Evolutionary conservation across 2,329 filamentous ascomycete genomes (phyloP).

Genomic region (Dendryphion nanum): DNA sequence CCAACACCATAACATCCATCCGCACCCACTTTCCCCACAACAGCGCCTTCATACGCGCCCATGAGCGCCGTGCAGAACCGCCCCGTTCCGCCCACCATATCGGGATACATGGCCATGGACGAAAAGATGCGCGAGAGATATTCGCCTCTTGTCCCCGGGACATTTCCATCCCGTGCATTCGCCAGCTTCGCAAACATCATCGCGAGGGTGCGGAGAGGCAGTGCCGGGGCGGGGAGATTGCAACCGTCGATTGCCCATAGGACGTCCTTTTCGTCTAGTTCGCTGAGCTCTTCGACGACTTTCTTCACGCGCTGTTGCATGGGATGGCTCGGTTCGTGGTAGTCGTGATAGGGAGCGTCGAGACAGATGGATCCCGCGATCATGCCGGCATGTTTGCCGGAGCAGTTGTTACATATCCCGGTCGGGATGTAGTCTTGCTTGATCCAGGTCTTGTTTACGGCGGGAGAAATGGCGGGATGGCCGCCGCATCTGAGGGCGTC

Average conservation of each 20-base stretch:
- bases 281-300: constrained; percentile 10
- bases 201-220: constrained; percentile 39
- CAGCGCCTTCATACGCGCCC: constrained; percentile 34
- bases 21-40: constrained; percentile 51
- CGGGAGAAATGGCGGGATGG: constrained; percentile 2
- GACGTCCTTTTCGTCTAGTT: constrained; percentile 23
- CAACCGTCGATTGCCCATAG: constrained; percentile 50
- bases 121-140: constrained; percentile 39
- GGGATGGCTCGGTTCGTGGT: neutral
- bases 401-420: constrained; percentile 47
- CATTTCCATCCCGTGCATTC: neutral
- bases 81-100: constrained; percentile 46
- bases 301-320: neutral
- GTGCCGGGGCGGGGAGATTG: constrained; percentile 48
- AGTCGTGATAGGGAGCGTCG: constrained; percentile 27
- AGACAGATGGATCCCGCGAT: constrained; percentile 43
- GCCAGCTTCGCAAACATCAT: constrained; percentile 29
- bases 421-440: constrained; percentile 39
- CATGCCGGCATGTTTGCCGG: constrained; percentile 52
- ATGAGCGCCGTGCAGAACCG: constrained; percentile 51
- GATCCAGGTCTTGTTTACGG: constrained; percentile 45
- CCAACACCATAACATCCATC: constrained; percentile 51
- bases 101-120: constrained; percentile 45
- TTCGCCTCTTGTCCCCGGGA: neutral
- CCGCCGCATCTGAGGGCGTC: neutral